Conservation (phyloP, 2,329 filamentous ascomycete genomes). For the Thelonectria olida region DNA sequence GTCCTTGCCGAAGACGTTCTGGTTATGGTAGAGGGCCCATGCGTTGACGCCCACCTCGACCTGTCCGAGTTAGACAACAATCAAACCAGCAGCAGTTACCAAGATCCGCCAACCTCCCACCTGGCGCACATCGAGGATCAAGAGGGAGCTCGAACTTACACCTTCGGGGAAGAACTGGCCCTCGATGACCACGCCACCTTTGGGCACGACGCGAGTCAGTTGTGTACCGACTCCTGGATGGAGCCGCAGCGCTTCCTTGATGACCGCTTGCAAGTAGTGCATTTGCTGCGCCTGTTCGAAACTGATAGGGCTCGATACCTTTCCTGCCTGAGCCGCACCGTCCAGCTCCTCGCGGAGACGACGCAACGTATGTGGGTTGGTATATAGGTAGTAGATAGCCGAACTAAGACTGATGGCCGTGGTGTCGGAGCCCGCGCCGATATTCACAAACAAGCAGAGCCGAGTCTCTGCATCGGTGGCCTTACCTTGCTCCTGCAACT, state of each 20-base stretch:
- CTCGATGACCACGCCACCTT: not conserved
- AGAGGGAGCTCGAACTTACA: too few relatives aligned
- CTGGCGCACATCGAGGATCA: too few relatives aligned
- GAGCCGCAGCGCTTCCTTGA: not conserved
- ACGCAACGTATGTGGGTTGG: not conserved
- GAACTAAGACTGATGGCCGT: not conserved
- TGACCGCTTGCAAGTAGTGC: not conserved
- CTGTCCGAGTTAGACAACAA: too few relatives aligned
- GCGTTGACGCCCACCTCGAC: too few relatives aligned
- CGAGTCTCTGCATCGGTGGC: too few relatives aligned
- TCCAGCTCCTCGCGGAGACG: not conserved
- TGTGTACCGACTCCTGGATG: not conserved
- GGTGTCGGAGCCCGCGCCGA: not conserved
- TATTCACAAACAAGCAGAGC: too few relatives aligned
- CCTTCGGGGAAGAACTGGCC: constrained; percentile 1
- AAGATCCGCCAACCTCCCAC: too few relatives aligned
- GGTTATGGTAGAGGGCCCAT: too few relatives aligned
- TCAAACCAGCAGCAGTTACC: too few relatives aligned
- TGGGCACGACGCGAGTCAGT: not conserved
- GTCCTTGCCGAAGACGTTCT: too few relatives aligned
- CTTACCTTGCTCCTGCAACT: too few relatives aligned
- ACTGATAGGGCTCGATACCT: not conserved
- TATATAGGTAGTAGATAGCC: not conserved
- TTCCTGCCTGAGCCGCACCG: not conserved
- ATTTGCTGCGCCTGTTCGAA: not conserved